Base-by-base conservation (phyloP, 1,284 basidiomycete species). In the Somion occarium region DNA sequence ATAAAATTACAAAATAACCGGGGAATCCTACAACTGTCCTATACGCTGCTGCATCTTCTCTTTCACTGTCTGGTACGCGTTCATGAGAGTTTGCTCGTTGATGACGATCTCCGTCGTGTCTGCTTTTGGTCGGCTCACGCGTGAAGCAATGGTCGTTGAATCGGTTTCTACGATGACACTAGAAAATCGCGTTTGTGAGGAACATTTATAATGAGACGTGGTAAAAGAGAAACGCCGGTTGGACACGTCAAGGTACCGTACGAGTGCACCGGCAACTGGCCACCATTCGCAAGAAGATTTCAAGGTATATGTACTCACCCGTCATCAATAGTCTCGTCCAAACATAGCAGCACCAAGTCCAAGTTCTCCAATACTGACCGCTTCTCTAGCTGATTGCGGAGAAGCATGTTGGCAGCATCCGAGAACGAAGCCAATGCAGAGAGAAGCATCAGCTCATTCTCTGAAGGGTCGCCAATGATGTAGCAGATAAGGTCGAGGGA, bases 121-220 rank as follows among this genome's bases (percentile, higher is more conserved):
- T 18, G 95, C 88, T 61, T 85, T 86, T 45, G 97, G 92, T 59
- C 95, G 76, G 59, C 92, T 96, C 45, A 99, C 97, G 53, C 97
- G 78, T 30, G 93, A 94, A 0, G 95, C 93, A 63, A 99, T 97
- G 9, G 95, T 92, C 0, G 91, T 85, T 3, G 93, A 80, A 69
- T 99, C 97, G 1, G 95, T 99, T 70, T 99, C 96, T 44, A 99
- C 87, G 59, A 99, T 96, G 68, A 99, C 91, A 41, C 96, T 98
- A 18, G 26, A 26, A 22, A 42, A 25, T 22, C 18, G 7, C 11
- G 38, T 34, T 2, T 19, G 23, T 49, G 9, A 53, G n/a, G n/a
- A n/a, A n/a, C n/a, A n/a, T n/a, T n/a, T 34, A 34, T 15, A 34
- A 34, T 7, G 30, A 15, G 7, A 15, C 30, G 15, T 34, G 30